These are phyloP conservation scores for Lepidium aucheri DNA, from an alignment of 345 rosid species.

Conservation along the genomic window DNA sequence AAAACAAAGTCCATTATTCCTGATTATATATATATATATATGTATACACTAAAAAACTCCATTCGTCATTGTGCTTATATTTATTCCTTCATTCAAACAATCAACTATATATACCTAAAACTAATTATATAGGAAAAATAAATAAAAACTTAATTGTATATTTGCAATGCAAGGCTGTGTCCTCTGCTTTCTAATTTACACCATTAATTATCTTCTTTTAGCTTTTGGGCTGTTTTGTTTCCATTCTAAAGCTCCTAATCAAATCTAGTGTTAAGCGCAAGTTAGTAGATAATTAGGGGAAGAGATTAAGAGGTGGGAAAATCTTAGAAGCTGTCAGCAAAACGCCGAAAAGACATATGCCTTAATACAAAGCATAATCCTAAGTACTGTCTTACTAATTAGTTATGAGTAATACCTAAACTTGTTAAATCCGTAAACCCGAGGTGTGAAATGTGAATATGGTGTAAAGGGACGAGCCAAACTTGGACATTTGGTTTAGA, in stretches of 20 bases:
- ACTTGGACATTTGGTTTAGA: too few relatives aligned
- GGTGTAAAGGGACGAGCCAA: too few relatives aligned
- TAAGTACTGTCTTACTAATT: conserved; percentile 10
- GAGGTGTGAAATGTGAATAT: too few relatives aligned
- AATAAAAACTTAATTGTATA: background rate
- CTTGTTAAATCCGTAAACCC: too few relatives aligned
- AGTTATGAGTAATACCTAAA: too few relatives aligned
- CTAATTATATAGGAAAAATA: background rate
- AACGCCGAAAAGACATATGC: conserved; percentile 6
- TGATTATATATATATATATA: too few relatives aligned
- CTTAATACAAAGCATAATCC: conserved; percentile 25
- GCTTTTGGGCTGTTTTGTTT: conserved; percentile 1
- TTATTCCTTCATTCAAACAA: background rate
- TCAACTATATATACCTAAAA: background rate
- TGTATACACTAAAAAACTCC: background rate
- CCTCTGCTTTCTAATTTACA: background rate
- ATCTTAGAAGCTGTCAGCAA: conserved; percentile 7
- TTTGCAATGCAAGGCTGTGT: conserved; percentile 3
- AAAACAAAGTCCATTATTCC: background rate
- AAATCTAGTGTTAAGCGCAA: background rate
- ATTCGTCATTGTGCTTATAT: background rate
- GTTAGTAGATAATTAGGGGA: background rate
- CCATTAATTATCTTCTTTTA: background rate
- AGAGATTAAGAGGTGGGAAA: conserved; percentile 19
- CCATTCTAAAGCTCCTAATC: background rate